Evolutionary conservation across 345 rosid species (phyloP).

Genomic region (Dimocarpus longan): DNA sequence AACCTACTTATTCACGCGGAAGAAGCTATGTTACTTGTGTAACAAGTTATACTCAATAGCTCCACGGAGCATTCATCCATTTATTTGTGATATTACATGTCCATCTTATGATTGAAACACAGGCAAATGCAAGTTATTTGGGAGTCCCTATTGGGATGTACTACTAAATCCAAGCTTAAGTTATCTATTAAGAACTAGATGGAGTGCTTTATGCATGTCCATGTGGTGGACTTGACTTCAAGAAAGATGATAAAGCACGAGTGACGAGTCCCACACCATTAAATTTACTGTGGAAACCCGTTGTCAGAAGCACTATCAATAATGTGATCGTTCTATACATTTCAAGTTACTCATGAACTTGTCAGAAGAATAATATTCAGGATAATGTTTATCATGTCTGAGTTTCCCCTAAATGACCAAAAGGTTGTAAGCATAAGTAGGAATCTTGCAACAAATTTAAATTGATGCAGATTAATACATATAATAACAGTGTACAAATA

Average conservation of each 20-base stretch:
- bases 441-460: neutral
- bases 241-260: neutral
- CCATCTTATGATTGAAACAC: neutral
- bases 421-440: neutral
- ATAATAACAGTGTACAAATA: neutral
- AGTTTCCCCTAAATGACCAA: neutral
- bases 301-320: neutral
- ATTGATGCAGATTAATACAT: neutral
- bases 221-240: neutral
- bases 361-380: neutral
- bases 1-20: neutral
- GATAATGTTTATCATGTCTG: slow-evolving; percentile 7
- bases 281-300: neutral
- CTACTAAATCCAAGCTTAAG: neutral
- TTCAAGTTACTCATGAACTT: neutral
- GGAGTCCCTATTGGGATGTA: neutral
- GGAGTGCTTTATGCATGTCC: neutral
- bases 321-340: neutral
- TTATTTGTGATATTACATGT: neutral
- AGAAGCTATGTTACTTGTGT: neutral
- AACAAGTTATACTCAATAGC: neutral
- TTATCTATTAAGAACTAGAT: neutral
- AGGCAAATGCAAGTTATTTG: neutral
- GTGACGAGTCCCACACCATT: neutral
- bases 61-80: neutral